A percentile compares a stretch with the other conserved stretches of the same genome.
These are phyloP conservation scores for Stevia rebaudiana DNA, from an alignment of 140 eudicot genomes.

Conservation along the genomic window DNA sequence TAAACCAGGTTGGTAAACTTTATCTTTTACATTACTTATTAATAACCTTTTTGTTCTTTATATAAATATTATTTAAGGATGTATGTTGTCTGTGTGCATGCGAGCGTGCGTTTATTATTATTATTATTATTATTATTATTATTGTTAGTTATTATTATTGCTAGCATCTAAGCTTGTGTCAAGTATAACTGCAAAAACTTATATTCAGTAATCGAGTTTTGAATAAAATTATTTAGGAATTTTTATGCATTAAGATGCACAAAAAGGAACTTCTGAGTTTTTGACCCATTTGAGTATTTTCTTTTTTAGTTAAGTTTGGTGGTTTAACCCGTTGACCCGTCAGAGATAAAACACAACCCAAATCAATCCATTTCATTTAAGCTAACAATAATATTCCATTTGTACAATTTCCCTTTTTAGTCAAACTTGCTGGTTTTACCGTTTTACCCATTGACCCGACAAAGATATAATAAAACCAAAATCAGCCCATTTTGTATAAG, in stretches of 20 bases:
- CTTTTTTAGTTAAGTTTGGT: background rate
- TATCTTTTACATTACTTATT: background rate
- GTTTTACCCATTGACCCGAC: background rate
- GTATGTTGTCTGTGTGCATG: background rate
- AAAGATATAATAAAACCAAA: background rate
- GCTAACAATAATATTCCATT: too few relatives aligned
- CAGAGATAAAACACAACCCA: background rate
- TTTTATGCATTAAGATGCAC: background rate
- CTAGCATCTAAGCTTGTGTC: background rate
- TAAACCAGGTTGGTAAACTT: constrained; percentile 63
- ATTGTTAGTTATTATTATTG: too few relatives aligned
- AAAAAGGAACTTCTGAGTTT: background rate
- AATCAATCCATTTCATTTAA: background rate
- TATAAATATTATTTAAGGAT: constrained; percentile 3
- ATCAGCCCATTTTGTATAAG: background rate
- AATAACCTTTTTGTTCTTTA: background rate
- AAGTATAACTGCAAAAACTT: background rate
- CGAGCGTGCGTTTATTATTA: background rate
- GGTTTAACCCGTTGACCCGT: background rate
- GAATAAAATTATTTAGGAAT: background rate
- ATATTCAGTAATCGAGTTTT: background rate
- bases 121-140: background rate
- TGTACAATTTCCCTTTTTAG: background rate
- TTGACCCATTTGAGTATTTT: background rate
- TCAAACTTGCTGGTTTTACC: background rate